A percentile compares a stretch with the other conserved stretches of the same genome.
phyloP scores from a whole-genome alignment of 2,329 filamentous ascomycete genomes.

The Xylaria multiplex region DNA sequence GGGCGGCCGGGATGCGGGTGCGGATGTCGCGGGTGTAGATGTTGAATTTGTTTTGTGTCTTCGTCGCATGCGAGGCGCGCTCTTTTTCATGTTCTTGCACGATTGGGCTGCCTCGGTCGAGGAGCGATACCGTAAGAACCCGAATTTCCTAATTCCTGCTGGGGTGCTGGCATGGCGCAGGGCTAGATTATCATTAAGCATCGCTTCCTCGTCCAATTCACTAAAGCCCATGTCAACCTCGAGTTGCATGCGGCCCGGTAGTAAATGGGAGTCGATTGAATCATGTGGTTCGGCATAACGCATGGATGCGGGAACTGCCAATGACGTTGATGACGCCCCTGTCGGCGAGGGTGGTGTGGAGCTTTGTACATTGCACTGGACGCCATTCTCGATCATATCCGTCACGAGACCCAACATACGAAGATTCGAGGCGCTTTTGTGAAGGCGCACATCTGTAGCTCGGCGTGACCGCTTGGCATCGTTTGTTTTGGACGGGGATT shows the following conservation, averaged over 20 bases:
- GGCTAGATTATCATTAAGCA: constrained; percentile 34
- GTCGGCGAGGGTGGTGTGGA: constrained; percentile 38
- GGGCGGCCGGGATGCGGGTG: constrained; percentile 29
- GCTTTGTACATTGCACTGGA: constrained; percentile 47
- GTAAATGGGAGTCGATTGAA: constrained; percentile 26
- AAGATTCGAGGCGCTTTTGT: constrained; percentile 38
- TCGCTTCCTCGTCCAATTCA: constrained; percentile 36
- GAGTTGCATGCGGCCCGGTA: constrained; percentile 36
- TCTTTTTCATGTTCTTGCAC: constrained; percentile 47
- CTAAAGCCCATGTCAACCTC: constrained; percentile 40
- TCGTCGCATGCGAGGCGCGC: constrained; percentile 45
- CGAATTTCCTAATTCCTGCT: constrained; percentile 42
- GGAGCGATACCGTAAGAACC: constrained; percentile 43
- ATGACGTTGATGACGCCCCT: constrained; percentile 18
- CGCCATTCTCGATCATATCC: constrained; percentile 47
- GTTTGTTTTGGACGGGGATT: background rate
- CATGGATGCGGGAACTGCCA: constrained; percentile 11
- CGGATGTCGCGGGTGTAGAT: constrained; percentile 18
- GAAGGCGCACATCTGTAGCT: constrained; percentile 31
- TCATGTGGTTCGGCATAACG: constrained; percentile 28
- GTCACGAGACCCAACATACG: constrained; percentile 42
- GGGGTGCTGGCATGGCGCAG: constrained; percentile 42
- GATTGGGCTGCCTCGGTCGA: constrained; percentile 44
- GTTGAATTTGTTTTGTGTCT: constrained; percentile 36
- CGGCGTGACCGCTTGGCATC: constrained; percentile 29